Evolutionary conservation across 1,139 yeast species (phyloP).

Genomic region (Debaryomyces sp.): DNA sequence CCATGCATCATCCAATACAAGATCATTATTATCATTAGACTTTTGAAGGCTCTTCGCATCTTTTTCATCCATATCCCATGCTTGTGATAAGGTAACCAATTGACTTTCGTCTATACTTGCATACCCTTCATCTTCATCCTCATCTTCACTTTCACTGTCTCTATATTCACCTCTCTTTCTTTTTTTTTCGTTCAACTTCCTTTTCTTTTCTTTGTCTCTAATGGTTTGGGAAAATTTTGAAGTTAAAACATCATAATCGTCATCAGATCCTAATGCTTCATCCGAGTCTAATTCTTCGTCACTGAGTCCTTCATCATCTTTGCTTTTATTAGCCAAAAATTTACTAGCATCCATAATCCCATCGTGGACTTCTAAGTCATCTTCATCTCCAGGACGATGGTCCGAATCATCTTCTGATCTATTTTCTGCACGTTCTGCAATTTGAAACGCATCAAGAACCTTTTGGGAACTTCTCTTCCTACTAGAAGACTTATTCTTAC

Average conservation of each 20-base stretch:
- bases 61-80: constrained; percentile 82
- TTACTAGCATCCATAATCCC: constrained; percentile 49
- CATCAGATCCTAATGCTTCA: constrained; percentile 77
- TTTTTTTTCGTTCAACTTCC: constrained; percentile 27
- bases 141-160: constrained; percentile 25
- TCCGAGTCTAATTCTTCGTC: constrained; percentile 80
- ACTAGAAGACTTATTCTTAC: constrained; percentile 25
- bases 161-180: constrained; percentile 22
- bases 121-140: constrained; percentile 49
- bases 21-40: constrained; percentile 25
- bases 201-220: constrained; percentile 54
- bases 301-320: constrained; percentile 37
- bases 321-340: constrained; percentile 30
- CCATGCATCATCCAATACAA: constrained; percentile 49
- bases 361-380: constrained; percentile 31
- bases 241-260: constrained; percentile 67
- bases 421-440: constrained; percentile 45
- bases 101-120: constrained; percentile 71
- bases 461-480: constrained; percentile 39
- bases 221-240: constrained; percentile 70
- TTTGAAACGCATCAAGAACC: constrained; percentile 49
- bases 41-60: constrained; percentile 33
- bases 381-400: constrained; percentile 20
- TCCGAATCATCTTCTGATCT: constrained; percentile 23
- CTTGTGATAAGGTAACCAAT: constrained; percentile 75